A percentile compares a stretch with the other conserved stretches of the same genome.
Evolutionary conservation across 345 rosid species (phyloP).

Genomic region (Salix koriyanagi): DNA sequence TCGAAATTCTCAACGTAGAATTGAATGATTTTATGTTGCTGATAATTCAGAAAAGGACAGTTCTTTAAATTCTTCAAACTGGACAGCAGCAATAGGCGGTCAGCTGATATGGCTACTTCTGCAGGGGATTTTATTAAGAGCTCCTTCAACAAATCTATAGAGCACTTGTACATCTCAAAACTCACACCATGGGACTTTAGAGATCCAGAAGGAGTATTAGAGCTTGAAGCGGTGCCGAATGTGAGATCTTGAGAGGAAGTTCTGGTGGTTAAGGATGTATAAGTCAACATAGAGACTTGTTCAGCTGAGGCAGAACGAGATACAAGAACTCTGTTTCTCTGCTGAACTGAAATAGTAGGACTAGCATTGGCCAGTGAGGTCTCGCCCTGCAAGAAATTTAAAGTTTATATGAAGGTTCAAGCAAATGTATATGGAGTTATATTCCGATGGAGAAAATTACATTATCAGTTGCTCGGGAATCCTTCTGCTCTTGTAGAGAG

Average conservation of each 20-base stretch:
- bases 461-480: not conserved
- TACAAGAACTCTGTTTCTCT: not conserved
- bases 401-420: not conserved
- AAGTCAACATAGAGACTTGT: not conserved
- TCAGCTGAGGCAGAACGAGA: not conserved
- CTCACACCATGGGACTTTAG: not conserved
- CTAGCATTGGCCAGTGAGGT: not conserved
- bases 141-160: not conserved
- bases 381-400: not conserved
- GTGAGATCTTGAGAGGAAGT: not conserved
- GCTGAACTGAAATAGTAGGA: not conserved
- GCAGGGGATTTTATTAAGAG: not conserved
- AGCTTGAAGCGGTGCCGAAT: too few relatives aligned
- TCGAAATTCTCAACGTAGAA: too few relatives aligned
- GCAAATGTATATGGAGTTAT: not conserved
- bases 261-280: not conserved
- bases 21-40: too few relatives aligned
- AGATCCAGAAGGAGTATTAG: not conserved
- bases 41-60: not conserved
- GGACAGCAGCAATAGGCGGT: too few relatives aligned
- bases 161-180: not conserved
- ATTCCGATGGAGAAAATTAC: not conserved
- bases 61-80: too few relatives aligned
- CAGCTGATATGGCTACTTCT: too few relatives aligned
- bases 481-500: not conserved